Conservation (phyloP, 305 asterid species). For the Fraxinus sp. region DNA sequence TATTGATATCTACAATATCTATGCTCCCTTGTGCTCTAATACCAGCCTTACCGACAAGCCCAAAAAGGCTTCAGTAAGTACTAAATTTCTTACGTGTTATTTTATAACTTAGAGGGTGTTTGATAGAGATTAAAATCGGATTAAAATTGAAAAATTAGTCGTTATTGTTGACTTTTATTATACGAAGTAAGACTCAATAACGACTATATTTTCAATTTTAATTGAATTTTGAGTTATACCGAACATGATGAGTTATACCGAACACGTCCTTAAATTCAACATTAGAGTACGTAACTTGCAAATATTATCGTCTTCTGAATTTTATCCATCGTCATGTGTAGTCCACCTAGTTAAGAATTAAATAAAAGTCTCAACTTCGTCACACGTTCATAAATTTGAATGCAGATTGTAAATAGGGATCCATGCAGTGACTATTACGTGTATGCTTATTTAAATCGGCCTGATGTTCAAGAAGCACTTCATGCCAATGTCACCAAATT, state of each 20-base stretch:
- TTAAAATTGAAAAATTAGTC: too few species aligned
- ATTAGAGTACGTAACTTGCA: too few species aligned
- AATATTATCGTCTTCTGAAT: not conserved
- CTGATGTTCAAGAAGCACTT: constrained; percentile 70
- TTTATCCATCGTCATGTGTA: not conserved
- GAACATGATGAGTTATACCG: too few species aligned
- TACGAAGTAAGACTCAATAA: too few species aligned
- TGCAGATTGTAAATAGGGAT: constrained; percentile 44
- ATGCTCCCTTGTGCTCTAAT: constrained; percentile 38
- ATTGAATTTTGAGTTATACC: too few species aligned
- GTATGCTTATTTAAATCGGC: constrained; percentile 54
- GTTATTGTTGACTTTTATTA: too few species aligned
- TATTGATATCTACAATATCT: constrained; percentile 42
- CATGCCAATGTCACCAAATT: constrained; percentile 77
- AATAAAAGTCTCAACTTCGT: too few species aligned
- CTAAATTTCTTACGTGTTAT: too few species aligned
- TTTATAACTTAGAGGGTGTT: too few species aligned
- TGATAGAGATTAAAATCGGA: too few species aligned
- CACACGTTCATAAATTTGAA: constrained; percentile 3
- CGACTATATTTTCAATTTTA: too few species aligned
- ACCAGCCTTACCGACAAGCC: constrained; percentile 25
- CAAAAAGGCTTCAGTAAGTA: constrained; percentile 27
- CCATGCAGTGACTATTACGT: constrained; percentile 69
- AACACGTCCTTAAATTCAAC: too few species aligned
- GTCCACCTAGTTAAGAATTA: not conserved